Percentiles rank a stretch among this genome's conserved stretches.
phyloP scores from a whole-genome alignment of 257 asterid species.

The Solanum pimpinellifolium region DNA sequence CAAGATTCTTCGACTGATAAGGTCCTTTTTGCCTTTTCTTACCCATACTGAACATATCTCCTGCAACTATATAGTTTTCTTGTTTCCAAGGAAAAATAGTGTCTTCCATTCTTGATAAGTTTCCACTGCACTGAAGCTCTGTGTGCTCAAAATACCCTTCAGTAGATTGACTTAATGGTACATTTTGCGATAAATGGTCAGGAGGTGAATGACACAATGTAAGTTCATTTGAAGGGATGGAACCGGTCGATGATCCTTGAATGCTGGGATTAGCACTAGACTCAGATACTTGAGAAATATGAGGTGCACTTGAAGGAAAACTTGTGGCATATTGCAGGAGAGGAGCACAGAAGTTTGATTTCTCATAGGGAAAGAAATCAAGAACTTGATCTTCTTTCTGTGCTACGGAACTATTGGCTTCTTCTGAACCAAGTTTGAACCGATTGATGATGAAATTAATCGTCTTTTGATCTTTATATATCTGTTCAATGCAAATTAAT shows the following conservation, averaged over 20 bases:
- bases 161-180: conserved; percentile 19
- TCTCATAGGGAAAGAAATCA: conserved; percentile 8
- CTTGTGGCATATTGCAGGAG: not conserved
- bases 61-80: not conserved
- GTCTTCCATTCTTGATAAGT: conserved; percentile 9
- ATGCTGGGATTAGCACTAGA: conserved; percentile 28
- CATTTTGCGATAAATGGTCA: conserved; percentile 1
- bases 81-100: not conserved
- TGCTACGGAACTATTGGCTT: conserved; percentile 7
- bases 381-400: conserved; percentile 4
- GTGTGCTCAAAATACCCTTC: conserved; percentile 11
- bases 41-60: not conserved
- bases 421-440: conserved; percentile 20
- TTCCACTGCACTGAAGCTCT: conserved; percentile 6
- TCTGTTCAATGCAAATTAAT: conserved; percentile 23
- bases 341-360: conserved; percentile 11
- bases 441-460: conserved; percentile 32
- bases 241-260: conserved; percentile 54
- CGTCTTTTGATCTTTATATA: conserved; percentile 36
- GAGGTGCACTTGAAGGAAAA: not conserved
- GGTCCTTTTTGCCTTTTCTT: conserved; percentile 29
- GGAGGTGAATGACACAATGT: conserved; percentile 6
- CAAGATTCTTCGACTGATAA: conserved; percentile 68
- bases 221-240: conserved; percentile 37
- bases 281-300: conserved; percentile 15